phyloP scores from a whole-genome alignment of 2,329 filamentous ascomycete species.

The Hypoxylon sp. region DNA sequence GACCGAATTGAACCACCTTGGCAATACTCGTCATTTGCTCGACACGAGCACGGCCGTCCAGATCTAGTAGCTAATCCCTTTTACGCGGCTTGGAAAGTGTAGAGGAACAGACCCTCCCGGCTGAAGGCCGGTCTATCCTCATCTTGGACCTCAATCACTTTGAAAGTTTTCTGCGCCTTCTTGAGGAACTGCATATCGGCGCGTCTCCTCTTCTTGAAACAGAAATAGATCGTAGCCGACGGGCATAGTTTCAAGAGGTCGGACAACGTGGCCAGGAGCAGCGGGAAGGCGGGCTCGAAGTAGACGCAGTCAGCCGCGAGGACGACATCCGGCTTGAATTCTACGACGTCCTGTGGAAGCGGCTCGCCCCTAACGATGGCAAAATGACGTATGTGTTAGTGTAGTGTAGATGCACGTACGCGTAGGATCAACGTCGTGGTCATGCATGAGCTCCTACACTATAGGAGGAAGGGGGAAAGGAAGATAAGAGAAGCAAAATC shows the following conservation, averaged over 20 bases:
- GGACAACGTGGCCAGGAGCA: conserved; percentile 83
- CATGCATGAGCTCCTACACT: conserved; percentile 6
- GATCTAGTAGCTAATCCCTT: not conserved
- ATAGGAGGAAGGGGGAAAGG: conserved; percentile 51
- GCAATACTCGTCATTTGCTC: too few relatives aligned
- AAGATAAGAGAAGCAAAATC: conserved; percentile 52
- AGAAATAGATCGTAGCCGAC: conserved; percentile 78
- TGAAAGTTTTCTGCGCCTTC: conserved; percentile 76
- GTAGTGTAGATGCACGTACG: conserved; percentile 33
- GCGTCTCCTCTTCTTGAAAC: conserved; percentile 92
- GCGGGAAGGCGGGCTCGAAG: conserved; percentile 94
- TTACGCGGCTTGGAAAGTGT: conserved; percentile 60
- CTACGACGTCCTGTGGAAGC: conserved; percentile 66
- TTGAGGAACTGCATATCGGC: conserved; percentile 84
- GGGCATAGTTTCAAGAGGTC: conserved; percentile 82
- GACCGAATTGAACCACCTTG: too few relatives aligned
- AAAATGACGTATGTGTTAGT: conserved; percentile 39
- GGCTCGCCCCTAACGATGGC: conserved; percentile 69
- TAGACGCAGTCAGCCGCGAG: conserved; percentile 98
- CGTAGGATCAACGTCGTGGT: conserved; percentile 20
- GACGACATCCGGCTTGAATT: conserved; percentile 80
- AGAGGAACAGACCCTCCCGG: conserved; percentile 73
- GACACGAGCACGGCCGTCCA: too few relatives aligned
- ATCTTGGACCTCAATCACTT: conserved; percentile 73
- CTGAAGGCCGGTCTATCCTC: conserved; percentile 71